These are phyloP conservation scores for Phytophthora tubulina DNA, from an alignment of 352 stramenopile species.

Conservation along the genomic window DNA sequence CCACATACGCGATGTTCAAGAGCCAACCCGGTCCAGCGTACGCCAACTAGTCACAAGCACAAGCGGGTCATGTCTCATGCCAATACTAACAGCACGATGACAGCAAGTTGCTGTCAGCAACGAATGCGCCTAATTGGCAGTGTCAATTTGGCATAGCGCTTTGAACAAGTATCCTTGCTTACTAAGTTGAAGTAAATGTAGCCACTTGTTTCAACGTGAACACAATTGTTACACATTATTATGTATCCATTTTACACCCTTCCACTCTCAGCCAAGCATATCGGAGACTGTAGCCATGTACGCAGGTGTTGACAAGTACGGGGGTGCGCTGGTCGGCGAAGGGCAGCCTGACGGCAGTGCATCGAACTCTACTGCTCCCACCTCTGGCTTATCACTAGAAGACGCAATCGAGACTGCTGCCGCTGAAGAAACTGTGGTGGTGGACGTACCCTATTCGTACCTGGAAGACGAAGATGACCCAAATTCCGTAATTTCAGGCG, in stretches of 20 bases:
- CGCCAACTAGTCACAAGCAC: neutral
- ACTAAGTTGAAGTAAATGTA: slow-evolving; percentile 1
- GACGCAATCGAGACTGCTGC: slow-evolving; percentile 81
- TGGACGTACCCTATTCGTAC: slow-evolving; percentile 85
- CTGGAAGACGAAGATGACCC: slow-evolving; percentile 73
- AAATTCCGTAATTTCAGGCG: slow-evolving; percentile 61
- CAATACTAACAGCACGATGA: neutral
- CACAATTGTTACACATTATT: slow-evolving; percentile 2
- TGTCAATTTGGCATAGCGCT: neutral
- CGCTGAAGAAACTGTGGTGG: slow-evolving; percentile 83
- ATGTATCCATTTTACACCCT: neutral
- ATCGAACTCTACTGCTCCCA: slow-evolving; percentile 8
- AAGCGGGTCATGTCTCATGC: neutral
- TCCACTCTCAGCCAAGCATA: slow-evolving; percentile 24
- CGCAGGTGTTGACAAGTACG: slow-evolving; percentile 86
- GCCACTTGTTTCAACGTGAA: neutral
- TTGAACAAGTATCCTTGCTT: neutral
- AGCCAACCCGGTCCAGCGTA: slow-evolving; percentile 1
- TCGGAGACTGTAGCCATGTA: slow-evolving; percentile 73
- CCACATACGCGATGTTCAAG: slow-evolving; percentile 2
- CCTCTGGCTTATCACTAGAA: slow-evolving; percentile 66
- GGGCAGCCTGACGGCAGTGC: slow-evolving; percentile 52
- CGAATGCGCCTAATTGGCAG: neutral
- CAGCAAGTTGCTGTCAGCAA: neutral
- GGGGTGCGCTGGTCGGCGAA: slow-evolving; percentile 72